Percentiles rank a stretch among this genome's conserved stretches.
Conservation (phyloP, 495 filamentous ascomycete genomes). For the Penicillium diatomitis region DNA sequence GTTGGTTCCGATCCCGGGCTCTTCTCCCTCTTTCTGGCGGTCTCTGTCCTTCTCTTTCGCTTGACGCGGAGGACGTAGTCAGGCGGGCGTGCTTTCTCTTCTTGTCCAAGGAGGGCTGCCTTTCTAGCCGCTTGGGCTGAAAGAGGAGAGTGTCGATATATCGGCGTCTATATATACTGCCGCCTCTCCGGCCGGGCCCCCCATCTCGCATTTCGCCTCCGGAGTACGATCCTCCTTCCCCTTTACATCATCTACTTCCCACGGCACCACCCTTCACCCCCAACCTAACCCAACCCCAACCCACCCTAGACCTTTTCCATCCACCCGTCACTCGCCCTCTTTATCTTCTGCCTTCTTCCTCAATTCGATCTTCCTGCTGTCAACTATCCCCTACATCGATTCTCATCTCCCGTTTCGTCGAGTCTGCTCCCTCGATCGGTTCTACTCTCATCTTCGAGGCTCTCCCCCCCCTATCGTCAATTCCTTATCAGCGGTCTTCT, state of each 20-base stretch:
- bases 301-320: no score
- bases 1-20: constrained; percentile 14
- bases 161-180: constrained; percentile 3
- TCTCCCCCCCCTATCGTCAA: constrained; percentile 11
- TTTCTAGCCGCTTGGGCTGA: no score
- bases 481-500: constrained; percentile 1
- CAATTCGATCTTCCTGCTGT: constrained; percentile 27
- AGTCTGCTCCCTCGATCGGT: neutral
- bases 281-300: no score
- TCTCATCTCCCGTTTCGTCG: constrained; percentile 1
- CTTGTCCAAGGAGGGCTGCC: no score
- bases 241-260: constrained; percentile 5
- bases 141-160: no score
- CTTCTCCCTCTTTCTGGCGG: constrained; percentile 7
- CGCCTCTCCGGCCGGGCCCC: neutral
- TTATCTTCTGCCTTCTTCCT: constrained; percentile 30
- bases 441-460: neutral
- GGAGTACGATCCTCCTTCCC: neutral
- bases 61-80: no score
- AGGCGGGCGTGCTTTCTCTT: no score
- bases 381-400: constrained; percentile 25
- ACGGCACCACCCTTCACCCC: constrained; percentile 1
- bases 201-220: neutral
- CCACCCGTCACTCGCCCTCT: neutral
- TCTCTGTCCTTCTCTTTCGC: constrained; percentile 9